Conservation (phyloP, 1,284 basidiomycete genomes). For the Tetrapyrgos nigripes region DNA sequence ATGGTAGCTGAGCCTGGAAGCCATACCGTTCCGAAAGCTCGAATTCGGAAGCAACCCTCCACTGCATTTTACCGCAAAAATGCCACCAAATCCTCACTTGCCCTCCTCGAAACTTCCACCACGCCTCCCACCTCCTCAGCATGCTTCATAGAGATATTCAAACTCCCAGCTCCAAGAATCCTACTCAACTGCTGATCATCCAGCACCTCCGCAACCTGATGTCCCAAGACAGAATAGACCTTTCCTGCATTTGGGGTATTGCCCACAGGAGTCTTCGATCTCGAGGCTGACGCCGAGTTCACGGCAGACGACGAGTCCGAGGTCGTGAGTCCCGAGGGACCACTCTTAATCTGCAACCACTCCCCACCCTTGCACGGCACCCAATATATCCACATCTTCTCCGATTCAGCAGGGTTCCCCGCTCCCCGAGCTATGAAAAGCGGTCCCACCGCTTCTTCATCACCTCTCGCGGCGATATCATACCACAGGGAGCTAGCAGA, state of each 20-base stretch:
- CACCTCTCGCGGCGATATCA: slow-evolving; percentile 20
- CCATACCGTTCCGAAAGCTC: no score
- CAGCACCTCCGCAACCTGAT: no score
- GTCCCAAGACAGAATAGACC: no score
- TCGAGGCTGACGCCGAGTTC: no score
- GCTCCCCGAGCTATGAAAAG: neutral
- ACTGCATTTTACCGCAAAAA: neutral
- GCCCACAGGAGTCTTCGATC: no score
- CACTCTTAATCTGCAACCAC: slow-evolving; percentile 18
- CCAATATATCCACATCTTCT: slow-evolving; percentile 25
- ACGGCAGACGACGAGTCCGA: neutral
- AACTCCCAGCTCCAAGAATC: slow-evolving; percentile 17
- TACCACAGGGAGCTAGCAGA: neutral
- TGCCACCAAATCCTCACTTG: neutral
- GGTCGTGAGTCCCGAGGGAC: slow-evolving; percentile 2
- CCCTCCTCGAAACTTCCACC: slow-evolving; percentile 7
- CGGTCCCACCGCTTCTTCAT: slow-evolving; percentile 14
- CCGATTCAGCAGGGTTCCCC: no score
- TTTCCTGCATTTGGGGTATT: no score
- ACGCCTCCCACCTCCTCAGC: slow-evolving; percentile 20
- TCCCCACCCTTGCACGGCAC: slow-evolving; percentile 21
- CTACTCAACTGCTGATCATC: slow-evolving; percentile 18
- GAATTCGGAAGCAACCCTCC: no score
- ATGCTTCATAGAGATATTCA: slow-evolving; percentile 21
- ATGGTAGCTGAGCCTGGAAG: no score